Evolutionary conservation across 129 eudicot genomes (phyloP), one percentile per base, ranked within the genome.

Genomic region (Tagetes patula): DNA sequence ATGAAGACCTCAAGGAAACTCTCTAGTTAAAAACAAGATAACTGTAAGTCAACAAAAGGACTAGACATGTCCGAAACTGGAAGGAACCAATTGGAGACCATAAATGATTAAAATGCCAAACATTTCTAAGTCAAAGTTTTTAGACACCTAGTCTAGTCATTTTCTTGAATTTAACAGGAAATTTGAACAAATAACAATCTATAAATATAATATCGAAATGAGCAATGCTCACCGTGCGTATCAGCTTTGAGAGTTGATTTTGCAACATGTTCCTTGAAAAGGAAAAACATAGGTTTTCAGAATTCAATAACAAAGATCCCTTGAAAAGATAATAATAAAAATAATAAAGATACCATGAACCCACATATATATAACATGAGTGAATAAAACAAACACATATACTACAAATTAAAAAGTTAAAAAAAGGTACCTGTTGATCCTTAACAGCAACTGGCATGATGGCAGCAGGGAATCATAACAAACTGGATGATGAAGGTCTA

Each of bases 401-500:
- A 3, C 40, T 48, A 30, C 63, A 8, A n/a, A 40, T 12, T 47
- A 55, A 77, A 70, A 59, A 77, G 81, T 77, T 49, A 77, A 70
- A 49, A 66, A 70, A 47, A 8, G 71, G 81, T 70, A 77, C 81
- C 81, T 77, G 76, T 49, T 62, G 81, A 77, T 77, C 81, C 71
- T 63, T 63, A 60, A 71, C 65, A 61, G 81, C 81, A 61, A 77
- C 81, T 70, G 52, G 81, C 81, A 77, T 77, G 81, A 77, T 70
- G 72, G 65, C 76, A 77, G 81, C 30, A 61, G 34, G 36, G 71
- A 70, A 77, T 71, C 65, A 40, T 45, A 70, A 49, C 32, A 61
- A 62, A 65, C 46, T 5, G 72, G 47, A 33, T 14, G 66, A 66
- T 66, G 36, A 77, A 77, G 3, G 60, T 61, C 69, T 13, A 60